These are phyloP conservation scores for Mallotus nudiflorus DNA, from an alignment of 345 rosid genomes.

Conservation along the genomic window DNA sequence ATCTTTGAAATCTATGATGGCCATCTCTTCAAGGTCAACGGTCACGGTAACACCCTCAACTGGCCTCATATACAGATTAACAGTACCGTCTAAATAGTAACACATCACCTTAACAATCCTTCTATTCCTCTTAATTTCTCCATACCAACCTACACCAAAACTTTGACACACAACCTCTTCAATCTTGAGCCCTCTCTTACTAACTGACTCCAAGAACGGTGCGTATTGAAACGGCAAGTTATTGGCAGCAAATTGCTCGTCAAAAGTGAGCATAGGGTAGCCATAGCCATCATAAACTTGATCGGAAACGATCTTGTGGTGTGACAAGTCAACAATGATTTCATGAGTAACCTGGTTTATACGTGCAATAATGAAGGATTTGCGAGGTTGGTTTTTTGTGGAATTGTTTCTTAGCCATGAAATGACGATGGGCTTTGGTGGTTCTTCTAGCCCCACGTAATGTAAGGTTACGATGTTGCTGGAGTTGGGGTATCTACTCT, in stretches of 20 bases:
- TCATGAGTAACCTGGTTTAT: constrained; percentile 29
- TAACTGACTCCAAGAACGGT: constrained; percentile 34
- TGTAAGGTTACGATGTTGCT: constrained; percentile 32
- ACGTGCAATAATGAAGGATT: constrained; percentile 39
- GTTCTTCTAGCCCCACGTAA: constrained; percentile 41
- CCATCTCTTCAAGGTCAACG: constrained; percentile 38
- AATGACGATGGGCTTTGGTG: constrained; percentile 28
- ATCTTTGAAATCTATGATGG: constrained; percentile 26
- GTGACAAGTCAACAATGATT: constrained; percentile 30
- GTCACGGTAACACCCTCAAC: constrained; percentile 36
- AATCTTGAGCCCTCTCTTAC: constrained; percentile 30
- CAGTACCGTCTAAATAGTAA: constrained; percentile 37
- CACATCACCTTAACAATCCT: constrained; percentile 39
- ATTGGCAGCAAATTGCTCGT: constrained; percentile 25
- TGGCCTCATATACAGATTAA: constrained; percentile 39
- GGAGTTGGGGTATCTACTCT: constrained; percentile 8
- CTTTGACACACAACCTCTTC: constrained; percentile 29
- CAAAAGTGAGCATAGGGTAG: constrained; percentile 32
- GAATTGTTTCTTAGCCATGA: constrained; percentile 27
- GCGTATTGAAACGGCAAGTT: constrained; percentile 19
- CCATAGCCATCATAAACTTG: constrained; percentile 31
- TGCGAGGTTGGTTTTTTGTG: constrained; percentile 32
- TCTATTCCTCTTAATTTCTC: constrained; percentile 20
- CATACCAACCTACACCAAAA: constrained; percentile 36
- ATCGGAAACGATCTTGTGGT: constrained; percentile 8